Evolutionary conservation across 768 basidiomycete species (phyloP).

Genomic region (Russula olivacea): DNA sequence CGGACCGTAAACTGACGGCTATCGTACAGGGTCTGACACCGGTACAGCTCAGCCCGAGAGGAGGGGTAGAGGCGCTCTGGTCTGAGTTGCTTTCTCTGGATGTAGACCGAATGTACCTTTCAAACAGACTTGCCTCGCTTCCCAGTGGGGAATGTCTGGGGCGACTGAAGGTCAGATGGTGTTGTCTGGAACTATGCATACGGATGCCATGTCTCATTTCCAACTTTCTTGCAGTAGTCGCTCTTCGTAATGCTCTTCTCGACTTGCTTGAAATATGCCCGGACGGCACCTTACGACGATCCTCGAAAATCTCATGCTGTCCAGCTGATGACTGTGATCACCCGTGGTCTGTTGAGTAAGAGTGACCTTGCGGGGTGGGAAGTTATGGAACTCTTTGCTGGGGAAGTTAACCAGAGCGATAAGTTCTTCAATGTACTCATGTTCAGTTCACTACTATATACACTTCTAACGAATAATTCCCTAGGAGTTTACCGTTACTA

Average conservation of each 20-base stretch:
- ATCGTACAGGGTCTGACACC: slow-evolving; percentile 38
- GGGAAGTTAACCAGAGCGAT: slow-evolving; percentile 54
- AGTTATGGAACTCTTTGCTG: slow-evolving; percentile 63
- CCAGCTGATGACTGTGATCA: slow-evolving; percentile 44
- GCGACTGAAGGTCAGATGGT: slow-evolving; percentile 42
- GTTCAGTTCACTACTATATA: background rate
- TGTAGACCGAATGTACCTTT: slow-evolving; percentile 44
- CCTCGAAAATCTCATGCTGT: slow-evolving; percentile 42
- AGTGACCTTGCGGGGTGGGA: slow-evolving; percentile 58
- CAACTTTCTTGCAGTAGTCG: slow-evolving; percentile 39
- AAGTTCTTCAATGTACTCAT: slow-evolving; percentile 46
- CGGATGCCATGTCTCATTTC: slow-evolving; percentile 19
- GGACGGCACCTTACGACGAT: slow-evolving; percentile 33
- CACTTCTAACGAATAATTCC: background rate
- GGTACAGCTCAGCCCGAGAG: slow-evolving; percentile 40
- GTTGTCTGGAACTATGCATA: background rate
- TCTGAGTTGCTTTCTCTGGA: slow-evolving; percentile 47
- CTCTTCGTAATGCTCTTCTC: slow-evolving; percentile 44
- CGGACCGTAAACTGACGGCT: background rate
- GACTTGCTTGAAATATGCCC: slow-evolving; percentile 40
- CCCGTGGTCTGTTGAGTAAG: slow-evolving; percentile 49
- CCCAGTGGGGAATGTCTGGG: slow-evolving; percentile 48
- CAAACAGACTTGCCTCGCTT: slow-evolving; percentile 36
- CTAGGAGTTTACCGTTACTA: slow-evolving; percentile 46
- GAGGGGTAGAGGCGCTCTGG: slow-evolving; percentile 46